Conservation (phyloP, 768 basidiomycete genomes). For the Imleria badia region DNA sequence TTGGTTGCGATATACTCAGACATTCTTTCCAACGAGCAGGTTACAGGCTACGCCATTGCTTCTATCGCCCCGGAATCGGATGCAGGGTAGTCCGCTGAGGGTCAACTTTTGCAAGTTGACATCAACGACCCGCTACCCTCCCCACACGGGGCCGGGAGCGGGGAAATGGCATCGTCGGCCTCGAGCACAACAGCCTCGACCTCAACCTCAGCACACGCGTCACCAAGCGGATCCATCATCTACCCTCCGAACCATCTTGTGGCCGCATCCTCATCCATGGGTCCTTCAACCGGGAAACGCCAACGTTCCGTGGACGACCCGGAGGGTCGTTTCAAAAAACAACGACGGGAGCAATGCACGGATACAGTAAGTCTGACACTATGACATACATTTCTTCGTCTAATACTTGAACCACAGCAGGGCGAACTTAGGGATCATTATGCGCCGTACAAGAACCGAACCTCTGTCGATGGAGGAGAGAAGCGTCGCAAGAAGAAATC, state of each 20-base stretch:
- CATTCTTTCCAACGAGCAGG: neutral
- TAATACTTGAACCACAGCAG: neutral
- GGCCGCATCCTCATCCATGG: neutral
- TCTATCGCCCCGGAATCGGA: no score
- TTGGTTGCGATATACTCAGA: rapidly evolving
- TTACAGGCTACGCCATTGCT: rapidly evolving
- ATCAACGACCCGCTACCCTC: neutral
- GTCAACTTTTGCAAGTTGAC: neutral
- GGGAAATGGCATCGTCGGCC: no score
- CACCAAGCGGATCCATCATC: neutral
- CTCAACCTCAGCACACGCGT: neutral
- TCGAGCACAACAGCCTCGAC: neutral
- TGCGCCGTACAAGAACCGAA: neutral
- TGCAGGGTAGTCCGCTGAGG: neutral
- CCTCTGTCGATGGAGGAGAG: neutral
- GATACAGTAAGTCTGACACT: neutral
- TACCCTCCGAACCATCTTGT: neutral
- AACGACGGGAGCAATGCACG: no score
- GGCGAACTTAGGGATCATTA: neutral
- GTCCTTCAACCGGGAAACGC: no score
- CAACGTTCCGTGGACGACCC: no score
- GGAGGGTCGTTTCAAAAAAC: neutral
- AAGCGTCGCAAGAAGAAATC: neutral
- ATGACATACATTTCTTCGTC: neutral
- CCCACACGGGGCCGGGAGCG: neutral